phyloP scores from a whole-genome alignment of 2,329 filamentous ascomycete species.

The Colletotrichum lini region DNA sequence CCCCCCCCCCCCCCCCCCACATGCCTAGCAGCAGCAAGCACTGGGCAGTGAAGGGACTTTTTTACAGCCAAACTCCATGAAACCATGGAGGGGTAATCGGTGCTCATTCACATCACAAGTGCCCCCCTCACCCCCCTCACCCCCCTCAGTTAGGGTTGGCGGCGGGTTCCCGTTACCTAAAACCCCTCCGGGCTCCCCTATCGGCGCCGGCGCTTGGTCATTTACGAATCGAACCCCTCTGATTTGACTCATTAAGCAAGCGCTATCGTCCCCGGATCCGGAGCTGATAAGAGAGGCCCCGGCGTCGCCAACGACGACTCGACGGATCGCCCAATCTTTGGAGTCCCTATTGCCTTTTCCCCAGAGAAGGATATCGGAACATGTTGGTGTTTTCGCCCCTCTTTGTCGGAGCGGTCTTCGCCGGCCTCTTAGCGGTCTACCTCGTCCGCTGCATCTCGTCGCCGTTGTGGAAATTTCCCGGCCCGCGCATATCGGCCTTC shows the following conservation, averaged over 20 bases:
- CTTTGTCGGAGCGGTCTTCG: slow-evolving; percentile 33
- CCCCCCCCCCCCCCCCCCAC: no score
- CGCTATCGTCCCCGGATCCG: slow-evolving; percentile 20
- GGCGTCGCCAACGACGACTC: slow-evolving; percentile 19
- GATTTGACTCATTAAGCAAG: slow-evolving; percentile 25
- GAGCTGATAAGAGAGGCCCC: slow-evolving; percentile 36
- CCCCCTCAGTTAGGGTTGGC: slow-evolving; percentile 17
- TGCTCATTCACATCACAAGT: slow-evolving; percentile 3
- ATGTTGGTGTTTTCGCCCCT: slow-evolving; percentile 45
- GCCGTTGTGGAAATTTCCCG: slow-evolving; percentile 61
- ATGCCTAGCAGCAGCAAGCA: neutral
- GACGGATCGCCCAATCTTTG: neutral
- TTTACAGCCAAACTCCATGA: neutral
- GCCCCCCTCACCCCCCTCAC: slow-evolving; percentile 33
- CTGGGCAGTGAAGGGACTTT: neutral
- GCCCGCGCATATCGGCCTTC: slow-evolving; percentile 63
- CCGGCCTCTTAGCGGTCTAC: slow-evolving; percentile 32
- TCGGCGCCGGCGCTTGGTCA: slow-evolving; percentile 28
- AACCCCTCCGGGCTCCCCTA: slow-evolving; percentile 8
- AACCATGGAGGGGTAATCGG: slow-evolving; percentile 19
- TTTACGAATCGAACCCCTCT: slow-evolving; percentile 32
- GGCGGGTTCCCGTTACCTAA: slow-evolving; percentile 21
- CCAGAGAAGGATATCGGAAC: neutral
- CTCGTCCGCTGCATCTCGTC: slow-evolving; percentile 50
- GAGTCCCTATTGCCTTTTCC: neutral